These are phyloP conservation scores for Salvia sclarea DNA, from an alignment of 305 asterid genomes.

Conservation along the genomic window DNA sequence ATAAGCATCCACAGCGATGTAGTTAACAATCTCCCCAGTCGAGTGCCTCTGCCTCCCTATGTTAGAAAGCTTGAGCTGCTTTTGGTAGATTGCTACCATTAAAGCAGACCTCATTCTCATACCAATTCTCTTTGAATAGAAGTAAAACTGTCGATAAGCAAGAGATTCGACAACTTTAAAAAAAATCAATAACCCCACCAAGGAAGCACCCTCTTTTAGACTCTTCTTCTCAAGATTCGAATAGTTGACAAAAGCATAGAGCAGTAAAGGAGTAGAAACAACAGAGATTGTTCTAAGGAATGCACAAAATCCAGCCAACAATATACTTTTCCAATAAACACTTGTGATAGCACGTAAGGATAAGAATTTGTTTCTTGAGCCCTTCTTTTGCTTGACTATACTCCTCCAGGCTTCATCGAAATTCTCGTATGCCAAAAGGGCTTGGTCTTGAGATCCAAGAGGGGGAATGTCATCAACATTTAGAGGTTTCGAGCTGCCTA, in stretches of 20 bases:
- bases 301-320: conserved; percentile 44
- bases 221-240: conserved; percentile 39
- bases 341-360: conserved; percentile 38
- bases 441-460: conserved; percentile 58
- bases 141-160: conserved; percentile 62
- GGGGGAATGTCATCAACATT: conserved; percentile 60
- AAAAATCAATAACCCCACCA: conserved; percentile 53
- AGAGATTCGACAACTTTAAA: conserved; percentile 58
- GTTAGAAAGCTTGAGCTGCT: conserved; percentile 68
- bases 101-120: conserved; percentile 74
- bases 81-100: conserved; percentile 65
- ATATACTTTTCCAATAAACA: conserved; percentile 54
- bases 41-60: conserved; percentile 62
- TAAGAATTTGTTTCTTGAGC: conserved; percentile 30
- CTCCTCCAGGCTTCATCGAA: conserved; percentile 52
- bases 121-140: conserved; percentile 58
- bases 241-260: conserved; percentile 58
- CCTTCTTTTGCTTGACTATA: conserved; percentile 32
- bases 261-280: conserved; percentile 55
- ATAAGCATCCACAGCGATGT: conserved; percentile 78
- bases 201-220: conserved; percentile 39
- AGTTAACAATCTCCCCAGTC: conserved; percentile 72
- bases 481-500: conserved; percentile 55
- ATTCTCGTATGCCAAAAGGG: conserved; percentile 43
- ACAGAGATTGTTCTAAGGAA: conserved; percentile 48